Evolutionary conservation across 2,329 filamentous ascomycete genomes (phyloP).

Genomic region (Fusarium phyllophilum): DNA sequence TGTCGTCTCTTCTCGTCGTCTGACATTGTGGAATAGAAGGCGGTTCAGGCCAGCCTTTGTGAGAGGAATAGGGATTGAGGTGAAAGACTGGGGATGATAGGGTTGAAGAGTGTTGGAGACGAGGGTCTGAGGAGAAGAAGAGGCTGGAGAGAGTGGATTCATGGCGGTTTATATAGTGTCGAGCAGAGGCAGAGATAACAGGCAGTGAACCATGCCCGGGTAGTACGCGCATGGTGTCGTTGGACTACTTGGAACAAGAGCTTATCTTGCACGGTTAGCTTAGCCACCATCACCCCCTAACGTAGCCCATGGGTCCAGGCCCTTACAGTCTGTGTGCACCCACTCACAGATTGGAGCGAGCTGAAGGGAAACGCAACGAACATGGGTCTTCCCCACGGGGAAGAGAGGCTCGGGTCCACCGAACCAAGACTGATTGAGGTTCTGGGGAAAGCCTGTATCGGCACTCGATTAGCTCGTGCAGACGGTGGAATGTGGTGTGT

Average conservation of each 20-base stretch:
- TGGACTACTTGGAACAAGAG: not conserved
- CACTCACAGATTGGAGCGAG: not conserved
- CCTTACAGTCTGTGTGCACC: not conserved
- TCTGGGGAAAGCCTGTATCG: slow-evolving; percentile 2
- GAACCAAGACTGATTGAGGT: not conserved
- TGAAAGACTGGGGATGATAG: not conserved
- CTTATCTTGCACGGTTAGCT: slow-evolving; percentile 8
- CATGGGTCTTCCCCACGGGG: slow-evolving; percentile 23
- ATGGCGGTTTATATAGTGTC: slow-evolving; percentile 22
- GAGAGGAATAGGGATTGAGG: not conserved
- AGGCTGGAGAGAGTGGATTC: slow-evolving; percentile 1
- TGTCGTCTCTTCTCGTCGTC: slow-evolving; percentile 31
- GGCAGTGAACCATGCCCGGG: not conserved
- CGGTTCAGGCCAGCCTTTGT: not conserved
- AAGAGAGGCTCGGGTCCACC: slow-evolving; percentile 16
- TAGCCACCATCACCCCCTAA: not conserved
- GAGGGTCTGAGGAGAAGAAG: not conserved
- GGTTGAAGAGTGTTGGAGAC: not conserved
- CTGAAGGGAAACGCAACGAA: not conserved
- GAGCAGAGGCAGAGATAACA: slow-evolving; percentile 15
- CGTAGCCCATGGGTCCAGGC: slow-evolving; percentile 3
- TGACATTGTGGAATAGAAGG: slow-evolving; percentile 12
- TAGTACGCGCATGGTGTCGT: slow-evolving; percentile 7
- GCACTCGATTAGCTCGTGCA: not conserved
- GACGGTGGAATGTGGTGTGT: slow-evolving; percentile 7